Percentiles rank a stretch among this genome's conserved stretches.
Evolutionary conservation across 2,329 filamentous ascomycete species (phyloP).

Genomic region (Beauveria sp.): DNA sequence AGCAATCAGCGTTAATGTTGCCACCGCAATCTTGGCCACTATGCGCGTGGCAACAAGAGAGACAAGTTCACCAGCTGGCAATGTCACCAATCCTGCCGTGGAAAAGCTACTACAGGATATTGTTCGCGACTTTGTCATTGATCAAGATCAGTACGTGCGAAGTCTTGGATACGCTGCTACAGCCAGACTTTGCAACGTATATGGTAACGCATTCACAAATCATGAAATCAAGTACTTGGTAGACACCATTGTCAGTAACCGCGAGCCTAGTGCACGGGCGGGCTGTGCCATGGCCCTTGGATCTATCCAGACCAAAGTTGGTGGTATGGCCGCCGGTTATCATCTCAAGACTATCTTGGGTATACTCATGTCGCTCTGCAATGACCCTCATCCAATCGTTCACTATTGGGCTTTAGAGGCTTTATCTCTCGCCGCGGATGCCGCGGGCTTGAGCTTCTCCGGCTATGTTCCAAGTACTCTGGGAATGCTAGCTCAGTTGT

Average conservation of each 20-base stretch:
- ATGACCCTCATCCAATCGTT: constrained; percentile 88
- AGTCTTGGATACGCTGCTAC: constrained; percentile 78
- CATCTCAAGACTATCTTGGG: constrained; percentile 97
- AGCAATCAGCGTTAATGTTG: constrained; percentile 85
- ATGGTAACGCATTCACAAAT: constrained; percentile 84
- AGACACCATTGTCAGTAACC: constrained; percentile 88
- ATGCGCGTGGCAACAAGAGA: constrained; percentile 81
- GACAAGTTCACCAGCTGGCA: constrained; percentile 62
- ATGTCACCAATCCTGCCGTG: constrained; percentile 65
- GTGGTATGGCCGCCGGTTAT: constrained; percentile 93
- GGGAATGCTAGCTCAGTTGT: constrained; percentile 89
- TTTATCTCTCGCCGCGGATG: constrained; percentile 77
- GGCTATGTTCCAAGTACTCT: constrained; percentile 83
- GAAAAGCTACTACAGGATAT: constrained; percentile 80
- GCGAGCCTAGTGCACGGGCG: constrained; percentile 86
- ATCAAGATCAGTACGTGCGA: constrained; percentile 79
- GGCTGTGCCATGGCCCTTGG: constrained; percentile 92
- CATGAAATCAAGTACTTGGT: constrained; percentile 85
- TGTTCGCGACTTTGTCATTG: constrained; percentile 63
- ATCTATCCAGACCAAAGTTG: constrained; percentile 88
- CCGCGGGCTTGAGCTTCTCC: constrained; percentile 86
- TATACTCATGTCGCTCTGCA: constrained; percentile 95
- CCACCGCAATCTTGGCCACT: constrained; percentile 69
- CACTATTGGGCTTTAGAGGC: constrained; percentile 96
- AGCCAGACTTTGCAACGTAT: constrained; percentile 73